A percentile compares a stretch with the other conserved stretches of the same genome.
Evolutionary conservation across 1,284 basidiomycete species (phyloP).

Genomic region (Melampsora americana): DNA sequence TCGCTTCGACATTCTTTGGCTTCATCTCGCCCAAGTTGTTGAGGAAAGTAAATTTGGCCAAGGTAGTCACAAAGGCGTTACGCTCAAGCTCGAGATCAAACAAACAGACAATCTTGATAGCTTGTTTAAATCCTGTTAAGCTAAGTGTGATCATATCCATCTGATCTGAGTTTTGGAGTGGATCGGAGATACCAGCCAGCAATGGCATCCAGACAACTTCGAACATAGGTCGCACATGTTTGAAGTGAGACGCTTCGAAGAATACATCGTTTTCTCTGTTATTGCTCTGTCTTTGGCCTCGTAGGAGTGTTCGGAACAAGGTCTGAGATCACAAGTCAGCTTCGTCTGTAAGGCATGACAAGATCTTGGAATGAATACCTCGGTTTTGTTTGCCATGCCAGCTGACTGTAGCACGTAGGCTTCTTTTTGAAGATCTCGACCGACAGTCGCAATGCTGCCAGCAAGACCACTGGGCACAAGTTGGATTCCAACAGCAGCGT

Average conservation of each 20-base stretch:
- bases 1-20: slow-evolving; percentile 96
- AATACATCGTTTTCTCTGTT: slow-evolving; percentile 74
- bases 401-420: slow-evolving; percentile 89
- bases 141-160: slow-evolving; percentile 86
- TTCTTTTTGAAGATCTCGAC: slow-evolving; percentile 86
- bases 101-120: slow-evolving; percentile 86
- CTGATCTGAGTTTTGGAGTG: slow-evolving; percentile 74
- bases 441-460: slow-evolving; percentile 76
- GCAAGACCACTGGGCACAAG: slow-evolving; percentile 65
- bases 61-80: slow-evolving; percentile 93
- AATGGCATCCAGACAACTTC: slow-evolving; percentile 98
- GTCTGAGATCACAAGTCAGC: slow-evolving; percentile 60
- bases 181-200: slow-evolving; percentile 84
- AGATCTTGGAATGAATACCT: slow-evolving; percentile 59
- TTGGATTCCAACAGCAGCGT: slow-evolving; percentile 58
- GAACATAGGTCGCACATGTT: slow-evolving; percentile 95
- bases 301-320: slow-evolving; percentile 81
- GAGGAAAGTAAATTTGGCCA: slow-evolving; percentile 94
- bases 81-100: slow-evolving; percentile 93
- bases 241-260: slow-evolving; percentile 88
- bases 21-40: slow-evolving; percentile 98
- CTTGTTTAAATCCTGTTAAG: slow-evolving; percentile 86
- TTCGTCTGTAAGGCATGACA: neutral
- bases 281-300: slow-evolving; percentile 71
- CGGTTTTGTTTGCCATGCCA: slow-evolving; percentile 91